phyloP scores from a whole-genome alignment of 2,329 filamentous ascomycete genomes.

The Cladophialophora carrionii region DNA sequence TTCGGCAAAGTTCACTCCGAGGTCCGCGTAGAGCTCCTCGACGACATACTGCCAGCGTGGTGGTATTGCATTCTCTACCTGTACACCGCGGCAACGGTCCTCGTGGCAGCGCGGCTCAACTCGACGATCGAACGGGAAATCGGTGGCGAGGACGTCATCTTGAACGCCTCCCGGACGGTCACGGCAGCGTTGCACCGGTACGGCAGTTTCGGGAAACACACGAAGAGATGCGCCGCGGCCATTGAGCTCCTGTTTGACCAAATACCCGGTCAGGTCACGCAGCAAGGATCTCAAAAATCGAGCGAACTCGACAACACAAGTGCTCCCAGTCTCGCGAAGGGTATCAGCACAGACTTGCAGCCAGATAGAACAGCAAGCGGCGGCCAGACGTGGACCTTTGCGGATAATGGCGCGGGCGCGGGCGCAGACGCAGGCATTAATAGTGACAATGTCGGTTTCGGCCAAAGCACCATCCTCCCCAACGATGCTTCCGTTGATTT shows the following conservation, averaged over 20 bases:
- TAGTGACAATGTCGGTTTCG: not conserved
- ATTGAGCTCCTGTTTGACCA: slow-evolving; percentile 18
- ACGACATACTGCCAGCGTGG: slow-evolving; percentile 45
- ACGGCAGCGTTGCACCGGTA: slow-evolving; percentile 12
- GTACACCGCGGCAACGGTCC: slow-evolving; percentile 45
- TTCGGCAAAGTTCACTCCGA: slow-evolving; percentile 37
- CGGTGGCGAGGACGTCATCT: slow-evolving; percentile 8
- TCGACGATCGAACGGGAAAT: slow-evolving; percentile 14
- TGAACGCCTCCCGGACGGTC: slow-evolving; percentile 10
- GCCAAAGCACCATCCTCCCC: not conserved
- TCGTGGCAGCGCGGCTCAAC: slow-evolving; percentile 42
- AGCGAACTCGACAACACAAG: not conserved
- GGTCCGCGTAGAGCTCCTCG: slow-evolving; percentile 14
- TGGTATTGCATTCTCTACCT: slow-evolving; percentile 47
- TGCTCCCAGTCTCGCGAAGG: not conserved
- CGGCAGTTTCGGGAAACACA: slow-evolving; percentile 16
- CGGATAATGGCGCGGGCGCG: not conserved
- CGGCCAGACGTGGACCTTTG: not conserved
- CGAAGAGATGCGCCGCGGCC: slow-evolving; percentile 20
- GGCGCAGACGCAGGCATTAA: too few species aligned
- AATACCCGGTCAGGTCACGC: slow-evolving; percentile 30
- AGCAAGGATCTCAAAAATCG: not conserved
- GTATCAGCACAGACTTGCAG: not conserved
- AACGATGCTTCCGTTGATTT: not conserved
- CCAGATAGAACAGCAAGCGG: not conserved